Evolutionary conservation across 495 filamentous ascomycete genomes (phyloP), one percentile per base, ranked within the genome.

Genomic region (Penicillium argentinense): DNA sequence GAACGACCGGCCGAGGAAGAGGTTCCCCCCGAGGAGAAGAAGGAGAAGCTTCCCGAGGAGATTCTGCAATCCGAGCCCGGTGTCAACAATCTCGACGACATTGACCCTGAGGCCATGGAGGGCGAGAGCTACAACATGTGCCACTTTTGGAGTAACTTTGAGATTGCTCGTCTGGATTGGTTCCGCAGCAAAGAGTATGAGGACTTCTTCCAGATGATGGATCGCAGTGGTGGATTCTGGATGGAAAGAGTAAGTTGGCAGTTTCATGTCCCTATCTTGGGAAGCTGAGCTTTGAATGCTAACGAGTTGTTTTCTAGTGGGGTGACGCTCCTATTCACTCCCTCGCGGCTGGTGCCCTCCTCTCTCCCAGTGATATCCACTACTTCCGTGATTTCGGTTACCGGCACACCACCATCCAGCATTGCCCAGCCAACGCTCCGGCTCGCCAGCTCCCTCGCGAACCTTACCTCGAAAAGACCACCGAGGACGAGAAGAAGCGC

Each of bases 121-220:
- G 88, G 89, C 47, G 93, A 99, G 60, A 87, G 80, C 53, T 99
- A 99, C 74, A 99, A 99, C 75, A 99, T 99, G 93, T 99, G 93
- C 70, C 93, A 99, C 76, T 99, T 97, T 77, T 99, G 93, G 93
- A 96, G 89, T 75, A 99, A 99, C 65, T 99, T 99, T 47, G 93
- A 99, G 71, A 99, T 99, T 70, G 93, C 93, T 14, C 82, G 85
- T 42, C 77, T 99, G 42, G 86, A 88, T 73, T 99, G 89, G 77
- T 97, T 97, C 80, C 82, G 93, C 54, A 96, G 90, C 73, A 89
- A 95, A 68, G 84, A 85, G 56, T 99, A 99, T 64, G 88, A 95
- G 63, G 93, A 97, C 37, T 97, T 99, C 73, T 99, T 99, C 74
- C 78, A 97, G 57, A 95, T 95, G 87, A 96, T 99, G 93, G 93